Evolutionary conservation across 106 monocot genomes (phyloP).

Genomic region (Vanilla planifolia): DNA sequence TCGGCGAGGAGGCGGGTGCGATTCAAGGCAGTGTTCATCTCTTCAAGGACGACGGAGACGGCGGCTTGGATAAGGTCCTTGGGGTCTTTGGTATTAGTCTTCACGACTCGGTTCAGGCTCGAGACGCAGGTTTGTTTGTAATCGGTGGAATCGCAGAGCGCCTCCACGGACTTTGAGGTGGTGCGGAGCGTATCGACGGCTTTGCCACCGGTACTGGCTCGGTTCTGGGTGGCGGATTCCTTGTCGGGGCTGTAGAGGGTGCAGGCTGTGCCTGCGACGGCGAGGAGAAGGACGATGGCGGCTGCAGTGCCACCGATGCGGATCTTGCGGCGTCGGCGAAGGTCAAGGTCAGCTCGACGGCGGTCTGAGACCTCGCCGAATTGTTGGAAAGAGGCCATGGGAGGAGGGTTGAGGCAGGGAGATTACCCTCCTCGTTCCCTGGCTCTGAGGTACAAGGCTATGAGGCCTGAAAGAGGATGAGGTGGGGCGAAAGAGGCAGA

Average conservation of each 20-base stretch:
- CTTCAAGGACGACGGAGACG: background rate
- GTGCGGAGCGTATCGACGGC: background rate
- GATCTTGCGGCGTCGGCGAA: background rate
- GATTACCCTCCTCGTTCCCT: background rate
- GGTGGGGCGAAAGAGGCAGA: background rate
- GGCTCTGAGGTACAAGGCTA: background rate
- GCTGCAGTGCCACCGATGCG: background rate
- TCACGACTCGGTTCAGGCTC: background rate
- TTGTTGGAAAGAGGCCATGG: background rate
- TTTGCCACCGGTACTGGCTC: too few relatives aligned
- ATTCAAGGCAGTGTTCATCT: background rate
- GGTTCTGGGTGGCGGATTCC: background rate
- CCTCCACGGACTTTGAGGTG: background rate
- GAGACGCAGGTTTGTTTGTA: slow-evolving; percentile 3
- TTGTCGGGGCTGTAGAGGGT: background rate
- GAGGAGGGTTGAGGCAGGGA: background rate
- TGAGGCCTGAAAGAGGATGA: background rate
- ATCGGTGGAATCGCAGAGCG: slow-evolving; percentile 3
- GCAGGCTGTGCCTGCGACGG: background rate
- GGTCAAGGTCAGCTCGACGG: background rate
- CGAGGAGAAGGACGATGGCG: background rate
- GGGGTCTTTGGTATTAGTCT: background rate
- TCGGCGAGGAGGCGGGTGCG: background rate
- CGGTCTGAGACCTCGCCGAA: background rate
- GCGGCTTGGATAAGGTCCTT: slow-evolving; percentile 2